Evolutionary conservation across 75 land plant genomes (phyloP), one percentile per base, ranked within the genome.

Genomic region (Pseudotsuga menziesii): DNA sequence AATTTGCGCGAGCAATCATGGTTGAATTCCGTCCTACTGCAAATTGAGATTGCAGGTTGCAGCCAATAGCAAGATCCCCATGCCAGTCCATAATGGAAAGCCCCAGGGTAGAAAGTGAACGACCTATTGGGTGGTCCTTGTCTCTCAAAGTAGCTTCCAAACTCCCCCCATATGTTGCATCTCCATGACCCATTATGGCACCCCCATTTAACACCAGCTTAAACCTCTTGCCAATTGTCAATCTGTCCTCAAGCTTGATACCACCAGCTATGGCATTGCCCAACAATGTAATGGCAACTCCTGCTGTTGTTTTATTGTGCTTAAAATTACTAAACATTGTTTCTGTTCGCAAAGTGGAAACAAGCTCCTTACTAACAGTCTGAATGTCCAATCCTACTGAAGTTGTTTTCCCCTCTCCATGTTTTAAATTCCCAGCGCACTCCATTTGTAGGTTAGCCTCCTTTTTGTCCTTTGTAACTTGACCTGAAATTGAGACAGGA

Each of bases 401-500:
- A 15, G 80, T 90, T 13, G 92, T 90, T 22, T 80, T 86, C 27
- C 81, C 87, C 19, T 94, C 95, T 16, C 99, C 99, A 76, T 90
- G 93, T 84, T 97, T 97, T 17, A 91, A 62, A 29, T 95, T 75
- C 20, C 92, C 85, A 0, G 98, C 89, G 58, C 95, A 92, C n/a
- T 97, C 99, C 85, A 97, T 79, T 75, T 86, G 93, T 70, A 97
- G 52, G 39, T 86, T 92, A 64, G 94, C 92, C 66, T 97, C 98
- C 80, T 94, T 97, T 85, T 97, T 97, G 73, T 94, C 98, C 80
- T 97, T 97, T 7, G 91, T 89, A 27, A 92, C 55, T 76, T 97
- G 98, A 44, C 90, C 88, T 2, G 91, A 70, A n/a, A 88, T 72
- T 20, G 84, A 81, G 20, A 90, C 93, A 29, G 99, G 99, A 73